Evolutionary conservation across 169 alveolate genomes (phyloP).

Genomic region (Plasmodium inui): DNA sequence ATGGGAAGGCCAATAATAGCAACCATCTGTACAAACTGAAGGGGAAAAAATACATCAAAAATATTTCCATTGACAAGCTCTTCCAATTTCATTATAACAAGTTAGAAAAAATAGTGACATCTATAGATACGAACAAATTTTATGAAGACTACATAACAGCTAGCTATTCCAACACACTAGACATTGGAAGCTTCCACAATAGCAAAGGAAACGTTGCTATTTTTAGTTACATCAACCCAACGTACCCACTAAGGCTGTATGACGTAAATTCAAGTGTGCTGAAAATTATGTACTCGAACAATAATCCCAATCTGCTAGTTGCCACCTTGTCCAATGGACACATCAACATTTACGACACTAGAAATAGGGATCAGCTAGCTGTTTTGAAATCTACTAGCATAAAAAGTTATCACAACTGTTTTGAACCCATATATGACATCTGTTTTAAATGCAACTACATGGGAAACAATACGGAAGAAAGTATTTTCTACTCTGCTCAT

Average conservation of each 20-base stretch:
- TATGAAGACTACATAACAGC: slow-evolving; percentile 71
- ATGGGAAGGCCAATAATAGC: background rate
- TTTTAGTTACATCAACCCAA: slow-evolving; percentile 67
- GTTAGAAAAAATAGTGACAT: slow-evolving; percentile 64
- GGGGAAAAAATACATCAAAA: slow-evolving; percentile 48
- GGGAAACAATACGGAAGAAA: slow-evolving; percentile 12
- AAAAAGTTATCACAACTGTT: slow-evolving; percentile 62
- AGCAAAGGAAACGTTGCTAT: slow-evolving; percentile 72
- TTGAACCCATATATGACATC: slow-evolving; percentile 68
- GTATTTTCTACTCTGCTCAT: slow-evolving; percentile 71
- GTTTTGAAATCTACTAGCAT: slow-evolving; percentile 49
- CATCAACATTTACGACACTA: slow-evolving; percentile 45
- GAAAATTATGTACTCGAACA: slow-evolving; percentile 56
- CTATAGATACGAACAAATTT: slow-evolving; percentile 68
- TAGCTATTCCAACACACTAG: slow-evolving; percentile 68
- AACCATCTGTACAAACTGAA: slow-evolving; percentile 10
- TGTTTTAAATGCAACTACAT: slow-evolving; percentile 30
- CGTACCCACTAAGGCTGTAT: slow-evolving; percentile 47
- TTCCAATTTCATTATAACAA: slow-evolving; percentile 68
- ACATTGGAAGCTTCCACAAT: slow-evolving; percentile 63
- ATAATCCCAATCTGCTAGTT: slow-evolving; percentile 55
- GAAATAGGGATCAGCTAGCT: slow-evolving; percentile 30
- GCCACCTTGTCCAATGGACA: slow-evolving; percentile 72
- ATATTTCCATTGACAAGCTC: slow-evolving; percentile 51
- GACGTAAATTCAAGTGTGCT: slow-evolving; percentile 63